Base-by-base conservation (phyloP, 352 stramenopile species). In the Globisporangium spinosum region DNA sequence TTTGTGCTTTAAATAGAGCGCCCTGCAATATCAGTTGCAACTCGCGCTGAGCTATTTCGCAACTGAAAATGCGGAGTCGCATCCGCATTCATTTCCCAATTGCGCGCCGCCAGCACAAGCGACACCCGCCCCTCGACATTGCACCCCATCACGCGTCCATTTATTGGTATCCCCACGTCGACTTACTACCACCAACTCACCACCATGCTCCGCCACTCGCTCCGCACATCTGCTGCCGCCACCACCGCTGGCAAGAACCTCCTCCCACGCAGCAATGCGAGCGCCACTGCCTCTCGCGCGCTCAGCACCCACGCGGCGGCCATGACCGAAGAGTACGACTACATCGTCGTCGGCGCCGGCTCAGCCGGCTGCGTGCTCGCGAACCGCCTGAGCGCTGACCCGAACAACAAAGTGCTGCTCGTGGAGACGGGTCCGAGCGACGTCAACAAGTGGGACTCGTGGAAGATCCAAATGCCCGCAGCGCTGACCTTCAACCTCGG, bases 271-370 rank as follows among this genome's bases (percentile, higher is more conserved):
- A 25, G 23, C 53, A 67, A 32, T 17, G 32, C 32, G n/a, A 40
- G 43, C 58, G 25, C 58, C 34, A 20, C 54, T 25, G 22, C 67
- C 3, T 40, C 40, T 7, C 77, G 75, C 40, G 58, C 67, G 1
- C 53, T 83, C 17, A 80, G 70, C 61, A 68, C 68, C 29, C 35
- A 27, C 9, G 65, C 67, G 1, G 7, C n/a, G 4, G 15, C 68
- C 43, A 25, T 62, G 2, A 72, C 35, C 1, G 54, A 68, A 35
- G 80, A 89, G 65, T 94, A 87, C 76, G 93, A 98, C 78, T 98
- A 97, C 75, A 91, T 98, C 51, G 90, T 98, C 62, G 89, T 98
- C 22, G 94, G 94, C 64, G 92, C 76, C 22, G 94, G 94, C 32
- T 95, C 90, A 0, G 93, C 91, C 17, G 93, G 94, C 40, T 97